Percentiles rank a stretch among this genome's conserved stretches.
These are phyloP conservation scores for Aspergillus pseudoglaucus DNA, from an alignment of 2,329 filamentous ascomycete genomes.

Conservation along the genomic window DNA sequence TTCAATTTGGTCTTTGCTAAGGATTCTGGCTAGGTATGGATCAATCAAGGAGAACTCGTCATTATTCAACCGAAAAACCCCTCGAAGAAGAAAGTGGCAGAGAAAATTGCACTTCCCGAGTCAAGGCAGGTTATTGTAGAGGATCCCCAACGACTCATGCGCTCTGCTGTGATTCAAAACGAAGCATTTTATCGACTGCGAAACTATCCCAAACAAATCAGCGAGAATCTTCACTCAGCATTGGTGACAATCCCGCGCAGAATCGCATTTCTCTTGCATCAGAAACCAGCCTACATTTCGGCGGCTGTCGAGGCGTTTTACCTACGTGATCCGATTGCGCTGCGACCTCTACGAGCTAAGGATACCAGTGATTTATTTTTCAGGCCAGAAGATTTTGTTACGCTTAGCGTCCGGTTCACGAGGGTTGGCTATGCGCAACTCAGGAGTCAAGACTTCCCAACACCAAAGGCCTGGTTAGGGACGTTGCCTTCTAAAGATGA, in stretches of 20 bases:
- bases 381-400: conserved; percentile 70
- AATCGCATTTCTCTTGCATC: conserved; percentile 70
- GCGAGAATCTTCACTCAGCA: conserved; percentile 68
- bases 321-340: conserved; percentile 69
- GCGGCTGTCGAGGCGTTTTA: conserved; percentile 89
- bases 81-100: conserved; percentile 27
- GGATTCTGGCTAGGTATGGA: conserved; percentile 59
- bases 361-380: conserved; percentile 55
- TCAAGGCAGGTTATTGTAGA: conserved; percentile 57
- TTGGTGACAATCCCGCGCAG: conserved; percentile 70
- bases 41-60: conserved; percentile 67
- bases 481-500: conserved; percentile 34
- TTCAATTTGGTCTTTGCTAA: background rate
- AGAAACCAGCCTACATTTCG: conserved; percentile 68
- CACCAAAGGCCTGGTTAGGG: conserved; percentile 52
- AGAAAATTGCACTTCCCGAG: conserved; percentile 55
- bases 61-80: conserved; percentile 59
- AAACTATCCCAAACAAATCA: conserved; percentile 74
- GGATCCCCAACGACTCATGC: conserved; percentile 55
- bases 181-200: conserved; percentile 86
- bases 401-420: conserved; percentile 73
- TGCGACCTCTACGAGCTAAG: conserved; percentile 60
- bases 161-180: conserved; percentile 68
- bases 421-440: conserved; percentile 87
- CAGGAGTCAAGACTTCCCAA: conserved; percentile 71